These are phyloP conservation scores for Fusarium citri DNA, from an alignment of 2,329 filamentous ascomycete species.

Conservation along the genomic window DNA sequence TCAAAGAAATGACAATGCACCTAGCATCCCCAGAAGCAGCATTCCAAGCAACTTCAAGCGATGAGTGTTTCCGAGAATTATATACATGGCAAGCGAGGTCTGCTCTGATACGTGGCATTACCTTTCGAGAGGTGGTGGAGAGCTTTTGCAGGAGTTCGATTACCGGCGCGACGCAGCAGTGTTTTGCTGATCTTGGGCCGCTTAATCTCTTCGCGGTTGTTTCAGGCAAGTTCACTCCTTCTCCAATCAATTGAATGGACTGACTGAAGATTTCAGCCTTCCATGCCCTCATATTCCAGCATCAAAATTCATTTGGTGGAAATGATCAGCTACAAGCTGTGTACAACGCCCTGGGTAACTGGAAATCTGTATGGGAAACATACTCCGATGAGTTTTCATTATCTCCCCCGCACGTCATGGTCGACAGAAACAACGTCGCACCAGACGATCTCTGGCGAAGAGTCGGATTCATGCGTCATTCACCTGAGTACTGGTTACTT, in stretches of 20 bases:
- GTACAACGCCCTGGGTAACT: neutral
- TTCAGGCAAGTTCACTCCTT: no score
- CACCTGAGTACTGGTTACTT: constrained; percentile 6
- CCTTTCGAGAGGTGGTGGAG: neutral
- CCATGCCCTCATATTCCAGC: neutral
- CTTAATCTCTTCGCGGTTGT: neutral
- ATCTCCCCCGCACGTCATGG: neutral
- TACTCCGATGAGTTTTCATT: neutral
- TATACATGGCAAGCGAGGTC: neutral
- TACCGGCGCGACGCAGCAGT: neutral
- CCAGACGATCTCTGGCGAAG: neutral
- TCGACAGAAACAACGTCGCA: neutral
- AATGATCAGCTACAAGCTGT: neutral
- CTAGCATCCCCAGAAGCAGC: neutral
- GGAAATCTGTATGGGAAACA: constrained; percentile 1
- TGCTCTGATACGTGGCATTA: rapidly evolving
- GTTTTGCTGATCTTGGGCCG: neutral
- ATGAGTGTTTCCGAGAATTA: neutral
- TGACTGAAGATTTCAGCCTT: no score
- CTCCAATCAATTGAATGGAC: no score
- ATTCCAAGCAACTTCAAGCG: neutral
- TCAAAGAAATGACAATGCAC: constrained; percentile 6
- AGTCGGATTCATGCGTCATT: neutral
- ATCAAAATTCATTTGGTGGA: neutral
- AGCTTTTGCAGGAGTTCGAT: neutral